Evolutionary conservation across 2,329 filamentous ascomycete species (phyloP).

Genomic region (Chaetomium olivaceum): DNA sequence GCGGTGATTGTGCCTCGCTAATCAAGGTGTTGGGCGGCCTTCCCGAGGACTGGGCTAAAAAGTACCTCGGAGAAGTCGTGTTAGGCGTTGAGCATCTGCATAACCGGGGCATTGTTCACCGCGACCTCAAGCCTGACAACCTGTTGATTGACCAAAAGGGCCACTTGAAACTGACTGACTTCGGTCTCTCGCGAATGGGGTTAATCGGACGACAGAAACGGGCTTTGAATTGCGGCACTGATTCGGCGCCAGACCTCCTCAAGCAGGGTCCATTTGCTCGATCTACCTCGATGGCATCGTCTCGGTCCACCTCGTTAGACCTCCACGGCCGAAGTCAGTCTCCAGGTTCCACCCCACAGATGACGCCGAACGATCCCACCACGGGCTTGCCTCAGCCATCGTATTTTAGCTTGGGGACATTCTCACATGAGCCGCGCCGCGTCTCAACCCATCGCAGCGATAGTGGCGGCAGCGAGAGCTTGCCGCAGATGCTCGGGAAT

Average conservation of each 20-base stretch:
- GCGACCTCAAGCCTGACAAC: constrained; percentile 96
- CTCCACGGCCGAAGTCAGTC: constrained; percentile 72
- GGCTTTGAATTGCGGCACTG: constrained; percentile 74
- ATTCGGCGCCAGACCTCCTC: constrained; percentile 87
- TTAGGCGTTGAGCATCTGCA: constrained; percentile 97
- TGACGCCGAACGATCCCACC: constrained; percentile 72
- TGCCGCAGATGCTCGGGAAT: constrained; percentile 78
- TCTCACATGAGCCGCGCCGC: constrained; percentile 60
- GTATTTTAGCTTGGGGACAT: constrained; percentile 77
- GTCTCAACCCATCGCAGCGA: constrained; percentile 86
- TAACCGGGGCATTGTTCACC: constrained; percentile 90
- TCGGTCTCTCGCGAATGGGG: constrained; percentile 95
- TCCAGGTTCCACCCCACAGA: constrained; percentile 79
- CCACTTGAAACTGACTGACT: constrained; percentile 95
- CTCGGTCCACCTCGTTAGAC: constrained; percentile 90
- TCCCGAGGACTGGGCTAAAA: constrained; percentile 96
- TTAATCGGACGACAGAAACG: constrained; percentile 94
- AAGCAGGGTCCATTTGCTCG: constrained; percentile 90
- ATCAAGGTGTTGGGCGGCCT: constrained; percentile 92
- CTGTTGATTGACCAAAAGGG: constrained; percentile 95
- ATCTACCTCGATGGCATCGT: constrained; percentile 82
- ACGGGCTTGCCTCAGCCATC: constrained; percentile 77
- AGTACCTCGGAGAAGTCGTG: constrained; percentile 94
- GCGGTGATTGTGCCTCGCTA: constrained; percentile 92
- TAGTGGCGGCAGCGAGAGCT: constrained; percentile 83